A percentile compares a stretch with the other conserved stretches of the same genome.
Evolutionary conservation across 164 flowering plant genomes (phyloP).

Genomic region (Liquidambar formosana): DNA sequence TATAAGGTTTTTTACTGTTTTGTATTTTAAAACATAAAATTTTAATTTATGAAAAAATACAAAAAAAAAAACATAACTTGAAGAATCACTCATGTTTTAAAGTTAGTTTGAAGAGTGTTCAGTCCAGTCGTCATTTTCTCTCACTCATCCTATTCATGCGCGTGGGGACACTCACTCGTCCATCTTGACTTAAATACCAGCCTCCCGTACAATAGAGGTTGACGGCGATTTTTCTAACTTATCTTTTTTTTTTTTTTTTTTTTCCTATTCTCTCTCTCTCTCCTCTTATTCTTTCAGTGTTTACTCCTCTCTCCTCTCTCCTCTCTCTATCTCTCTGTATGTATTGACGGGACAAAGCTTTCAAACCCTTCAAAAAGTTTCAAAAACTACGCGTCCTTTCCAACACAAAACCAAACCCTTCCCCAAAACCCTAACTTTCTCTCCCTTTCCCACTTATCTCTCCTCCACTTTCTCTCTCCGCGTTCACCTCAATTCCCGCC

Average conservation of each 20-base stretch:
- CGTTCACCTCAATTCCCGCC: constrained; percentile 2
- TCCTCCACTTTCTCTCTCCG: constrained; percentile 2
- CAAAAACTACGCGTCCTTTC: constrained; percentile 29
- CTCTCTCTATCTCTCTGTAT: background rate
- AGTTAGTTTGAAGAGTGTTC: no score
- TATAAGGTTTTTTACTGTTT: no score
- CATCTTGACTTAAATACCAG: constrained; percentile 18
- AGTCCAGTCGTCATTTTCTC: no score
- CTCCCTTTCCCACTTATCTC: constrained; percentile 20
- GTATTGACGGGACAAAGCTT: constrained; percentile 19
- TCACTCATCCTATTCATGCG: constrained; percentile 16
- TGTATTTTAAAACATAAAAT: no score
- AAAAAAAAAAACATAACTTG: no score
- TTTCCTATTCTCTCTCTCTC: background rate
- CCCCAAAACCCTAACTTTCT: constrained; percentile 21
- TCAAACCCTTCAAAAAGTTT: constrained; percentile 16
- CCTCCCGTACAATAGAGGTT: constrained; percentile 27
- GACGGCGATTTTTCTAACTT: constrained; percentile 33
- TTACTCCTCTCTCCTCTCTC: background rate
- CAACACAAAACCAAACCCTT: constrained; percentile 10
- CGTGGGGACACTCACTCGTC: constrained; percentile 15
- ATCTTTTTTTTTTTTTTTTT: constrained; percentile 9
- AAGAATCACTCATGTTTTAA: no score
- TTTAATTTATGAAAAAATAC: no score
- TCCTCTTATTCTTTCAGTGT: background rate